phyloP scores from a whole-genome alignment of 192 early-diverging fungal genomes.

The Fimicolochytrium jonesii region DNA sequence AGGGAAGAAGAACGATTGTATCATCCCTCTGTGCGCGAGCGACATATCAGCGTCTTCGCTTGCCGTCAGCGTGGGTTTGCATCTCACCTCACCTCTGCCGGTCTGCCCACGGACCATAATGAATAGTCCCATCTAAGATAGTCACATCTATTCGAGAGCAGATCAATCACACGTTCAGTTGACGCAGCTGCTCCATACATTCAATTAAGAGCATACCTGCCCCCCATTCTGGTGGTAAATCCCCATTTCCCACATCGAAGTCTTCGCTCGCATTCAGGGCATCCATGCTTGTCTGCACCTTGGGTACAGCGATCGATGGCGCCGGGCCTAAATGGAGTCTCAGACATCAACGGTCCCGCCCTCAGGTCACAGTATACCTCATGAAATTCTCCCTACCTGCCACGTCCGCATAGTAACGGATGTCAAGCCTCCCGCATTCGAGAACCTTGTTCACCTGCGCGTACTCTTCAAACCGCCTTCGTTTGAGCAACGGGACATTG shows the following conservation, averaged over 20 bases:
- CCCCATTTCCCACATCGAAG: slow-evolving; percentile 31
- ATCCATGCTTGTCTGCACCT: too few species aligned
- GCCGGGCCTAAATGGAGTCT: not conserved
- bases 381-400: slow-evolving; percentile 42
- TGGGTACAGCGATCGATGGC: too few species aligned
- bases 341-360: not conserved
- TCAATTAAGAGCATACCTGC: too few species aligned
- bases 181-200: too few species aligned
- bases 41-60: too few species aligned
- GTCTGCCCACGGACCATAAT: slow-evolving; percentile 82
- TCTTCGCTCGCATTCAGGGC: too few species aligned
- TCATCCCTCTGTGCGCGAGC: slow-evolving; percentile 34
- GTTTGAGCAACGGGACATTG: slow-evolving; percentile 17
- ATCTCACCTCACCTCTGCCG: slow-evolving; percentile 52
- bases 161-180: too few species aligned
- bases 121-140: slow-evolving; percentile 51
- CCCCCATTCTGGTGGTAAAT: slow-evolving; percentile 66
- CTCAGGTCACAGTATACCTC: not conserved
- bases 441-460: slow-evolving; percentile 60
- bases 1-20: slow-evolving; percentile 74
- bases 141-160: slow-evolving; percentile 35
- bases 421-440: slow-evolving; percentile 48
- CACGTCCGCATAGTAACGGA: slow-evolving; percentile 65
- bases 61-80: too few species aligned
- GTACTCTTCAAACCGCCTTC: slow-evolving; percentile 49